Evolutionary conservation across 2,329 filamentous ascomycete genomes (phyloP).

Genomic region (Penicillium polonicum): DNA sequence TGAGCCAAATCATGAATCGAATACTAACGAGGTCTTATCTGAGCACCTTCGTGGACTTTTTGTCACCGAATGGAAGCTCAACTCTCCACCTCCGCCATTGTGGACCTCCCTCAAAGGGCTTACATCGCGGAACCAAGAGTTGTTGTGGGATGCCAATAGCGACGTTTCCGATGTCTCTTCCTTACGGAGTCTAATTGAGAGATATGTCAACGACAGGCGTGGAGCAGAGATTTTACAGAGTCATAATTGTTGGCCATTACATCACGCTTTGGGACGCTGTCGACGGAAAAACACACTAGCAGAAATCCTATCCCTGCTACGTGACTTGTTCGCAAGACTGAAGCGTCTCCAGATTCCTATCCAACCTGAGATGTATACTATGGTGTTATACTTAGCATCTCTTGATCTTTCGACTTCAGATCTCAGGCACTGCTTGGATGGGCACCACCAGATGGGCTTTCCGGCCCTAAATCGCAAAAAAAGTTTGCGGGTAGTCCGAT

Average conservation of each 20-base stretch:
- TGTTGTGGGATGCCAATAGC: neutral
- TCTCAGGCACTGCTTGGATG: conserved; percentile 28
- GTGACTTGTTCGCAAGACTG: conserved; percentile 32
- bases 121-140: conserved; percentile 2
- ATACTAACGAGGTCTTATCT: conserved; percentile 10
- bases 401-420: conserved; percentile 31
- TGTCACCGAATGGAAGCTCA: conserved; percentile 22
- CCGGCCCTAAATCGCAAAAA: neutral
- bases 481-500: conserved; percentile 24
- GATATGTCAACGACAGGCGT: conserved; percentile 16
- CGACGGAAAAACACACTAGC: conserved; percentile 25
- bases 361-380: conserved; percentile 12
- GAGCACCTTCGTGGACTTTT: conserved; percentile 23
- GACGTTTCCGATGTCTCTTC: conserved; percentile 8
- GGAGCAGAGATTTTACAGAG: conserved; percentile 11
- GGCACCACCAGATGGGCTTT: conserved; percentile 11
- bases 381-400: conserved; percentile 35
- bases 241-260: conserved; percentile 13
- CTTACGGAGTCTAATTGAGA: conserved; percentile 29
- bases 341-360: conserved; percentile 18
- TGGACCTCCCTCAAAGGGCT: conserved; percentile 24
- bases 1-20: conserved; percentile 3
- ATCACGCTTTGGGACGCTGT: conserved; percentile 24
- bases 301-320: conserved; percentile 34
- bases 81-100: conserved; percentile 19